phyloP scores from a whole-genome alignment of 257 asterid species.

The Rehmannia glutinosa region DNA sequence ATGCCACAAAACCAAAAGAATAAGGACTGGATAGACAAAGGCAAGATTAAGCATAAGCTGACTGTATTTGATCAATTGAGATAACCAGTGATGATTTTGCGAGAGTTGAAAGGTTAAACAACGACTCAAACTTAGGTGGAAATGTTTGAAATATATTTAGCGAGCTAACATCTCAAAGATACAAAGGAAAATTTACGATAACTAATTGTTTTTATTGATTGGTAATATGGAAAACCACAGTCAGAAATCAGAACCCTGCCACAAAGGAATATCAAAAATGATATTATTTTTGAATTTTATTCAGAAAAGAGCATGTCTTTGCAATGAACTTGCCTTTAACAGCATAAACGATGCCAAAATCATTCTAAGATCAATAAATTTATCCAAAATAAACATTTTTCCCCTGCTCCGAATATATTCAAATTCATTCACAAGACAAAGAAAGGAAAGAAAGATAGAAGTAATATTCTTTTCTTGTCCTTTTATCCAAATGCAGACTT shows the following conservation, averaged over 20 bases:
- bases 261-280: neutral
- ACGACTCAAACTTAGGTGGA: neutral
- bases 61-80: neutral
- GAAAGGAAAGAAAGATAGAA: neutral
- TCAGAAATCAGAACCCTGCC: neutral
- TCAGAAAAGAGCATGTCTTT: constrained; percentile 1
- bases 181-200: neutral
- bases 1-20: constrained; percentile 17
- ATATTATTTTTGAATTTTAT: neutral
- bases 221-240: constrained; percentile 16
- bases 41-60: neutral
- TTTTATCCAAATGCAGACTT: neutral
- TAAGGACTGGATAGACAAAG: constrained; percentile 7
- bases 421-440: neutral
- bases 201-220: neutral
- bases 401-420: neutral
- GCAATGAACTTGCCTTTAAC: neutral
- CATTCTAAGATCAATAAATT: neutral
- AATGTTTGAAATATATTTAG: neutral
- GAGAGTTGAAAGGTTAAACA: neutral
- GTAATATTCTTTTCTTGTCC: neutral
- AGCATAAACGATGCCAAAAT: neutral
- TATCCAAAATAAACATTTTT: neutral
- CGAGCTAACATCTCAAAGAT: neutral
- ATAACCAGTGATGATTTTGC: neutral